Conservation (phyloP, 2,329 filamentous ascomycete species). For the Fusarium globosum region DNA sequence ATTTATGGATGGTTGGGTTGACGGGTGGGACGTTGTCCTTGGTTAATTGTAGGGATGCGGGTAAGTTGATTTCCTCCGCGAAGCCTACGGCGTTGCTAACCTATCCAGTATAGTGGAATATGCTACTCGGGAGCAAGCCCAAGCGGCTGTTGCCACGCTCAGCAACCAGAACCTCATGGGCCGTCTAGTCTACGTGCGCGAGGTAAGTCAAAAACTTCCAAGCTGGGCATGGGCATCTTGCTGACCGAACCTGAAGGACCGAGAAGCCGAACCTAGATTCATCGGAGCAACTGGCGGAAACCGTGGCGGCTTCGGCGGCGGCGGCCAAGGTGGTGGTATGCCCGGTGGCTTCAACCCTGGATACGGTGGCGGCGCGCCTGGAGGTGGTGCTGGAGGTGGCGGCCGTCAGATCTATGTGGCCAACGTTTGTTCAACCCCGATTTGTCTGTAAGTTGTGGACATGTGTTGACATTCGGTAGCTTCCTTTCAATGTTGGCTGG, state of each 20-base stretch:
- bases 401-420: constrained; percentile 96
- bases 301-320: constrained; percentile 71
- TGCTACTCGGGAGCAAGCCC: constrained; percentile 98
- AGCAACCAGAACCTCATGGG: constrained; percentile 99
- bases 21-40: constrained; percentile 94
- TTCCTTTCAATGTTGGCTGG: constrained; percentile 98
- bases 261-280: constrained; percentile 97
- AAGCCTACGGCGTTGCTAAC: constrained; percentile 46
- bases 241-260: constrained; percentile 71
- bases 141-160: constrained; percentile 95
- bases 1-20: constrained; percentile 97
- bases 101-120: constrained; percentile 96
- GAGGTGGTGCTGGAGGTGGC: constrained; percentile 59
- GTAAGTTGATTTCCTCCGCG: constrained; percentile 68
- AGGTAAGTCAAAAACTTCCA: constrained; percentile 68
- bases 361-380: constrained; percentile 62
- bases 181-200: constrained; percentile 96
- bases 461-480: constrained; percentile 63
- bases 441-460: constrained; percentile 17
- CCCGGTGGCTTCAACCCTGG: constrained; percentile 69
- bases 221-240: background rate
- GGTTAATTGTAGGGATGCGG: constrained; percentile 99
- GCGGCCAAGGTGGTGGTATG: constrained; percentile 58
- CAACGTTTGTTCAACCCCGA: constrained; percentile 80
- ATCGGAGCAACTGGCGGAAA: constrained; percentile 75